Evolutionary conservation across 805 yeast species (phyloP), one percentile per base, ranked within the genome.

Genomic region (Saturnispora dispora): DNA sequence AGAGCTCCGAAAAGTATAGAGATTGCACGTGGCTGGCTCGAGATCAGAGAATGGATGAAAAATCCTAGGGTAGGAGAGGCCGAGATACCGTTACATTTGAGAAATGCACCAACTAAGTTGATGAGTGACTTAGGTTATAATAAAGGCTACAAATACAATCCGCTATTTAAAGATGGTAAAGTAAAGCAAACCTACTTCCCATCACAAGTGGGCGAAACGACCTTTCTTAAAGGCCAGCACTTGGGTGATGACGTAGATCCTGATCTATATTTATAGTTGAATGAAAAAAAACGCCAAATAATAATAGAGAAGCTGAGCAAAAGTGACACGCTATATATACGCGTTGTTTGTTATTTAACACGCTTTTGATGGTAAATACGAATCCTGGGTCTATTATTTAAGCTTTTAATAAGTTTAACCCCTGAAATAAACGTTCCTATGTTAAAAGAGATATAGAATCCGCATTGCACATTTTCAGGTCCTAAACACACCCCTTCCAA

Each of bases 51-150:
- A 1, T 70, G 79, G 55, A 62, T 90, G 30, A 76, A 74, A 23
- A 78, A 77, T n/a, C 85, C 85, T 2, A 76, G 72, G 10, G 70
- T 77, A 47, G 78, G 80, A 17, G 75, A 79, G 39, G 79, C 87
- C 4, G 78, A 83, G 2, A 81, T 85, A 1, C 95, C 95, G 0
- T 58, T 83, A 60, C 98, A 93, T 66, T 71, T 93, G 36, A 76
- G 98, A 57, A 95, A 93, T 64, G 98, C 99, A 0, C 99, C 99
- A 2, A 95, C 99, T 0, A 75, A 73, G 58, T 72, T 93, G 45
- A 93, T 93, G 99, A 76, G 81, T 52, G 95, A 88, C 48, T 61
- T 89, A 53, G 98, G 95, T 0, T 91, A 90, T 63, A 84, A 86
- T 17, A 78, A 83, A 50, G 83, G 81, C 15, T 93, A 93, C 69